Evolutionary conservation across 2,329 filamentous ascomycete genomes (phyloP).

Genomic region (Aspergillus latus): DNA sequence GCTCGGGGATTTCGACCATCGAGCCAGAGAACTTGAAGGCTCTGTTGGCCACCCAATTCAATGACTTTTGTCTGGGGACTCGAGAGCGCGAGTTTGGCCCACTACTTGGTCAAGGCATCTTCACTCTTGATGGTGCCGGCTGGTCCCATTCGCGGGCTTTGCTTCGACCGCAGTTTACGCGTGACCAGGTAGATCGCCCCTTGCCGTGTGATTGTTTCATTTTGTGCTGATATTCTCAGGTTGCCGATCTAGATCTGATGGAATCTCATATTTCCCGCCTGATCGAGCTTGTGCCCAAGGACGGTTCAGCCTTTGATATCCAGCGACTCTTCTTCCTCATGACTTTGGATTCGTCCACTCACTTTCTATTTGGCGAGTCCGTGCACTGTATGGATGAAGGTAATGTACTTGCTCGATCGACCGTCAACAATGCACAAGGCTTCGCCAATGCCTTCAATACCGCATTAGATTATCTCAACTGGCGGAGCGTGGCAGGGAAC

Average conservation of each 20-base stretch:
- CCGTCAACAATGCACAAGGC: slow-evolving; percentile 32
- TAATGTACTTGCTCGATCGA: slow-evolving; percentile 49
- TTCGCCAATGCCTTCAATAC: slow-evolving; percentile 41
- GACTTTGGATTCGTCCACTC: slow-evolving; percentile 80
- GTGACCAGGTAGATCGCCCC: slow-evolving; percentile 62
- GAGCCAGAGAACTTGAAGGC: slow-evolving; percentile 72
- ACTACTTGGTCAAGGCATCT: slow-evolving; percentile 50
- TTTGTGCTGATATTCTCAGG: slow-evolving; percentile 15
- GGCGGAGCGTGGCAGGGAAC: slow-evolving; percentile 30
- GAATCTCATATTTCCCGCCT: slow-evolving; percentile 74
- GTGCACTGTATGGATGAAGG: slow-evolving; percentile 59
- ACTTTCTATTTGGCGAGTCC: slow-evolving; percentile 79
- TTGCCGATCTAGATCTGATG: slow-evolving; percentile 70
- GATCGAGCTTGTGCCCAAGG: slow-evolving; percentile 59
- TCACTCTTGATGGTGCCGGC: slow-evolving; percentile 69
- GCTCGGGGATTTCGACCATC: slow-evolving; percentile 28
- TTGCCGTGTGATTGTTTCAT: neutral
- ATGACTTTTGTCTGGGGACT: slow-evolving; percentile 76
- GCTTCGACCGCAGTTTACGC: slow-evolving; percentile 81
- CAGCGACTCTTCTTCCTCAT: slow-evolving; percentile 76
- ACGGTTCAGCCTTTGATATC: slow-evolving; percentile 61
- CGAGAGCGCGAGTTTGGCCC: slow-evolving; percentile 64
- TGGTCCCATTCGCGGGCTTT: slow-evolving; percentile 81
- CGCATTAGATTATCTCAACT: slow-evolving; percentile 33
- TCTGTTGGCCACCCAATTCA: slow-evolving; percentile 77